These are phyloP conservation scores for Globisporangium okanoganense DNA, from an alignment of 352 stramenopile genomes.

Conservation along the genomic window DNA sequence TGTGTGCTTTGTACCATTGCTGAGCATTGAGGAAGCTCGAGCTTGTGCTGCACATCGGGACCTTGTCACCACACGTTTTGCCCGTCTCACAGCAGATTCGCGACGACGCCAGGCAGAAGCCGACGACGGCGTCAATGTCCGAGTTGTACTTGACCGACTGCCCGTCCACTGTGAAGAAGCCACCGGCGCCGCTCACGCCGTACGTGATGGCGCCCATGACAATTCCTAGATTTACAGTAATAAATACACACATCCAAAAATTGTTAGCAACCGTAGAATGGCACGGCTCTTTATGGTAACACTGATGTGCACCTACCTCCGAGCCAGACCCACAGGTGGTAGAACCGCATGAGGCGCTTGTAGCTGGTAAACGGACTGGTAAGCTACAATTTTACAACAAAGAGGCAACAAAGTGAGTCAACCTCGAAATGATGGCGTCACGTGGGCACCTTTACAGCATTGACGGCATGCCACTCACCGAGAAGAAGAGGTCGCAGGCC, in stretches of 20 bases:
- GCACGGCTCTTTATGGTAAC: not conserved
- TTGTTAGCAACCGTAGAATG: not conserved
- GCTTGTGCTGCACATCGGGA: slow-evolving; percentile 38
- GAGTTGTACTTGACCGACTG: slow-evolving; percentile 77
- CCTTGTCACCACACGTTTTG: slow-evolving; percentile 32
- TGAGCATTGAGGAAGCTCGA: slow-evolving; percentile 75
- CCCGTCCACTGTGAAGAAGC: slow-evolving; percentile 84
- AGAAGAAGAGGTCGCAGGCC: slow-evolving; percentile 87
- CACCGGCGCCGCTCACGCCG: slow-evolving; percentile 55
- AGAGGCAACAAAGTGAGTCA: not conserved
- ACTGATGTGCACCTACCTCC: slow-evolving; percentile 24
- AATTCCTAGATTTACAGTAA: slow-evolving; percentile 32
- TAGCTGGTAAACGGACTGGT: slow-evolving; percentile 89
- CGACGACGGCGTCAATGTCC: slow-evolving; percentile 61
- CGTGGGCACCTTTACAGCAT: not conserved
- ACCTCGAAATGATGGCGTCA: not conserved
- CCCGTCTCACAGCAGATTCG: slow-evolving; percentile 67
- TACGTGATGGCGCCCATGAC: slow-evolving; percentile 79
- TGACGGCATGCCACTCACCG: slow-evolving; percentile 19
- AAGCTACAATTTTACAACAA: slow-evolving; percentile 25
- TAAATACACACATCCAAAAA: not conserved
- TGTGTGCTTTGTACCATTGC: slow-evolving; percentile 45
- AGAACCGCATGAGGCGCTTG: slow-evolving; percentile 88
- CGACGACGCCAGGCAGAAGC: slow-evolving; percentile 82
- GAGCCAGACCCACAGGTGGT: slow-evolving; percentile 83